Conservation (phyloP, 2,329 filamentous ascomycete genomes). For the Pyrenochaeta sp. region DNA sequence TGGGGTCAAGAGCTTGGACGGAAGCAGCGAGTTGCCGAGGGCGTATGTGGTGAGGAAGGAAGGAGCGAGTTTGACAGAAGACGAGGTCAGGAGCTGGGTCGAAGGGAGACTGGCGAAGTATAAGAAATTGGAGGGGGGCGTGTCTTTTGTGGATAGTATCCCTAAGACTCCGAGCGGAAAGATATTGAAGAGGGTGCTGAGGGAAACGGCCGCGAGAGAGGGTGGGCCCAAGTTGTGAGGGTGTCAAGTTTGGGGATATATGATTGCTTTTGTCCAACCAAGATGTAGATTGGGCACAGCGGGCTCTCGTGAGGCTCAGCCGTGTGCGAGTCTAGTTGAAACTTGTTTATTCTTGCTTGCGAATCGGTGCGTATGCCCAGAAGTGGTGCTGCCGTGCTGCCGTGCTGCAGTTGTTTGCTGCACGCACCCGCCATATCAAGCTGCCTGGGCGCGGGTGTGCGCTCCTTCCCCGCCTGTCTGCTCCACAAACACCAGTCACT, state of each 20-base stretch:
- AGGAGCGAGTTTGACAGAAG: neutral
- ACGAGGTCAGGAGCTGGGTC: neutral
- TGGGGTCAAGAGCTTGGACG: neutral
- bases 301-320: no score
- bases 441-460: no score
- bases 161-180: neutral
- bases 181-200: constrained; percentile 2
- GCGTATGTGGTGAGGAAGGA: neutral
- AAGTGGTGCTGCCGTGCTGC: no score
- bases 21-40: neutral
- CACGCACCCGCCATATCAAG: no score
- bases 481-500: neutral
- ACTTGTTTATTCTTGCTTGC: no score
- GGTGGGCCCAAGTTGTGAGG: neutral
- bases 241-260: no score
- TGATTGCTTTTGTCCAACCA: no score
- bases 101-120: neutral
- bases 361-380: no score
- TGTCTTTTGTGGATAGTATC: neutral
- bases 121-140: constrained; percentile 1
- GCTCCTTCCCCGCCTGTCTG: no score
- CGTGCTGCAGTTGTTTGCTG: no score
- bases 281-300: no score
- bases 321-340: no score
- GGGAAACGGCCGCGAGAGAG: neutral